phyloP scores from a whole-genome alignment of 176 grass and related monocot species.

The Eremochloa ophiuroides region DNA sequence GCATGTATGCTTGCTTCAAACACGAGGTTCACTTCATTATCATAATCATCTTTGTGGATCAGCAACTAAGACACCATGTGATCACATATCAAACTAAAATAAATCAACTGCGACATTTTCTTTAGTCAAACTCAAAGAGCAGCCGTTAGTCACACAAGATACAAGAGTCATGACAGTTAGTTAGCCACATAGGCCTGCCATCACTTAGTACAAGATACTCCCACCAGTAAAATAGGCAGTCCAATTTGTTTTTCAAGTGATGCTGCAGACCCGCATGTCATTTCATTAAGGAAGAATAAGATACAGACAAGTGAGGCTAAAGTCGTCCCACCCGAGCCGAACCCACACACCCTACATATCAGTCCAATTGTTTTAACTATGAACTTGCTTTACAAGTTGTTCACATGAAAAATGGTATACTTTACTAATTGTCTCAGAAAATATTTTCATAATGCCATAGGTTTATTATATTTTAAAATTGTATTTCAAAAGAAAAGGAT shows the following conservation, averaged over 20 bases:
- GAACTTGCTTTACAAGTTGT: neutral
- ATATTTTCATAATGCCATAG: neutral
- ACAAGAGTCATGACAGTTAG: neutral
- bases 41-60: neutral
- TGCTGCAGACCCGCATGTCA: neutral
- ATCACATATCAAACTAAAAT: constrained; percentile 3
- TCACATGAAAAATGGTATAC: neutral
- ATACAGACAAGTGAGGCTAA: neutral
- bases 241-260: neutral
- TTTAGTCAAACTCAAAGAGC: constrained; percentile 3
- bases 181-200: neutral
- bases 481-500: neutral
- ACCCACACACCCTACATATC: neutral
- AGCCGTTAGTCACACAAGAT: neutral
- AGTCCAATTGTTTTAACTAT: neutral
- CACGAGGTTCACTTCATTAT: neutral
- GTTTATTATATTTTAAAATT: neutral
- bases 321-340: neutral
- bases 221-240: constrained; percentile 1
- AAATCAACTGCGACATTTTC: neutral
- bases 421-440: neutral
- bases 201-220: constrained; percentile 11
- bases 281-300: neutral
- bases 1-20: neutral
- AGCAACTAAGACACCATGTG: neutral